These are phyloP conservation scores for Salvia hispanica DNA, from an alignment of 257 asterid species.

Conservation along the genomic window DNA sequence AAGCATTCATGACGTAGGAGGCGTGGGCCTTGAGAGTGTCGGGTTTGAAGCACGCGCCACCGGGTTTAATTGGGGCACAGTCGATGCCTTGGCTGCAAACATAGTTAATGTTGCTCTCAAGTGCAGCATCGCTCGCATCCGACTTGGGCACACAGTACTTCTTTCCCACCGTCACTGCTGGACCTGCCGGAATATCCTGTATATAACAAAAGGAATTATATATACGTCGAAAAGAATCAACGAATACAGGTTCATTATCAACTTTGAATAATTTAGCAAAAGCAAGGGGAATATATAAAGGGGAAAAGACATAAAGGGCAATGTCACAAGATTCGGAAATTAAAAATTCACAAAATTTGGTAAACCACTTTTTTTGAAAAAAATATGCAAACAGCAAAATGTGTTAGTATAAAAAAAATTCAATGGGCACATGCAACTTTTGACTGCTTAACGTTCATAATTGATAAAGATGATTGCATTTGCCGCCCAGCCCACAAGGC, in stretches of 20 bases:
- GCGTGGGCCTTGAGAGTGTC: slow-evolving; percentile 40
- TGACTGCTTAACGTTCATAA: too few relatives aligned
- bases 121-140: slow-evolving; percentile 26
- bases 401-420: background rate
- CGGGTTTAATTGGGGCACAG: slow-evolving; percentile 43
- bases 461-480: too few relatives aligned
- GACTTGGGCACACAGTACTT: slow-evolving; percentile 49
- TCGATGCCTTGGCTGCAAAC: slow-evolving; percentile 49
- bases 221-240: too few relatives aligned
- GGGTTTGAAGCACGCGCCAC: slow-evolving; percentile 48
- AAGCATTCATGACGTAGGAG: slow-evolving; percentile 46
- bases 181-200: background rate
- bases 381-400: too few relatives aligned
- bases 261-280: background rate
- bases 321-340: slow-evolving; percentile 14
- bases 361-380: too few relatives aligned
- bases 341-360: too few relatives aligned
- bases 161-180: background rate
- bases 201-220: background rate
- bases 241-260: too few relatives aligned
- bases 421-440: slow-evolving; percentile 14
- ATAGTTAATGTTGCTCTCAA: slow-evolving; percentile 40
- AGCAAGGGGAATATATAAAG: slow-evolving; percentile 7
- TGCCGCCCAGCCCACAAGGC: too few relatives aligned
- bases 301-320: slow-evolving; percentile 1